Evolutionary conservation across 805 yeast species (phyloP), one percentile per base, ranked within the genome.

Genomic region (Myxozyma monticola): DNA sequence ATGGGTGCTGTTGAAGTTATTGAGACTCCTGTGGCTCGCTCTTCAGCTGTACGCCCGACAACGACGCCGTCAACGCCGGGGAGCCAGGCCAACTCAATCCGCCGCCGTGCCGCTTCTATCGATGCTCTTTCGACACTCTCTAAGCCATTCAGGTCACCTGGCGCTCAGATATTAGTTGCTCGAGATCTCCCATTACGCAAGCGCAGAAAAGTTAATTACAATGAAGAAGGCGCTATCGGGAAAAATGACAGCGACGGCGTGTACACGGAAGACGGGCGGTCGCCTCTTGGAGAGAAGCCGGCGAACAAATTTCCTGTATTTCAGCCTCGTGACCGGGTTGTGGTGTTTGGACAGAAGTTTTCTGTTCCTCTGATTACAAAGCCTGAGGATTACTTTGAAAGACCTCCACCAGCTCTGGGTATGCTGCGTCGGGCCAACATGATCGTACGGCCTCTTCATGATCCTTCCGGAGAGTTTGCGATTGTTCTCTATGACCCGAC

Each of bases 401-500:
- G 45, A 9, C 49, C 51, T 7, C 90, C 96, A 0, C 87, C 95
- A 0, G 86, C 95, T 0, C 72, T 91, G 52, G 99, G 99, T 0
- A 88, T 89, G 50, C 79, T 84, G 55, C 78, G 84, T 33, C 77
- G 81, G 1, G 73, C 79, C 1, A 68, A 68, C 24, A 69, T 87
- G 45, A 85, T 87, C n/a, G 96, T 98, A 3, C 72, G 89, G 50
- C 95, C 99, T 0, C 73, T 93, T n/a, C 95, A 91, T 65, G 99
- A 93, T 69, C 99, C 99, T 0, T 76, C 84, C 37, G 89, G 84
- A 54, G 97, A 93, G 65, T 83, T 87, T 62, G 97, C 99, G 1
- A 88, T 93, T 48, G 97, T 93, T 1, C 72, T 93, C 38, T 93
- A 88, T 63, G 99, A 93, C 67, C 99, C 99, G 0, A 87, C 98